Evolutionary conservation across 352 stramenopile genomes (phyloP).

Genomic region (Pythium inflatum): DNA sequence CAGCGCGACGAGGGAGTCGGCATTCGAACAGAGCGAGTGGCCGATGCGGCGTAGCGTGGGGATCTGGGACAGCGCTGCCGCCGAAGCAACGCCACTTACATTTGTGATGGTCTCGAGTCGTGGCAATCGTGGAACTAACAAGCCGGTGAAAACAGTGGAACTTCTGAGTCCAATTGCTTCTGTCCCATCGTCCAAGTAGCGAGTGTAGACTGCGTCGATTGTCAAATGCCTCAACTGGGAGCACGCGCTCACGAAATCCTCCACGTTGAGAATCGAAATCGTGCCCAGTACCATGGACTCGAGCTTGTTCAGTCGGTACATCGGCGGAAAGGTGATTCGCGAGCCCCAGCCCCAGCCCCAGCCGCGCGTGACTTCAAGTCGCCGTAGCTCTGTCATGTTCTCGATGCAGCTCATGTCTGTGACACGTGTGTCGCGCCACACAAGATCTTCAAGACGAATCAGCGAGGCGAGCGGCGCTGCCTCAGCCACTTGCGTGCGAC

Average conservation of each 20-base stretch:
- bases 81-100: not conserved
- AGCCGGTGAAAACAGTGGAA: not conserved
- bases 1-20: not conserved
- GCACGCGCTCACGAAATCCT: not conserved
- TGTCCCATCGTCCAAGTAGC: not conserved
- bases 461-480: not conserved
- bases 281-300: not conserved
- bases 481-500: not conserved
- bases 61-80: not conserved
- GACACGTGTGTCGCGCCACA: not conserved
- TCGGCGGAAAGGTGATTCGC: not conserved
- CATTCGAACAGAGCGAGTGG: not conserved
- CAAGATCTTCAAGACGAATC: not conserved
- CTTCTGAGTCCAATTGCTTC: too few relatives aligned
- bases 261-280: not conserved
- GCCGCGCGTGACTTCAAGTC: not conserved
- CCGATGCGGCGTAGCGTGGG: not conserved
- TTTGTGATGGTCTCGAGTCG: not conserved
- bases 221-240: not conserved
- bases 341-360: too few relatives aligned
- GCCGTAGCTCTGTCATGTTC: not conserved
- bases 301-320: not conserved
- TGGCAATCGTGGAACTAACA: not conserved
- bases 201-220: not conserved
- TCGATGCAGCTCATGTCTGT: not conserved